Evolutionary conservation across 2,329 filamentous ascomycete genomes (phyloP).

Genomic region (Aspergillus transmontanensis): DNA sequence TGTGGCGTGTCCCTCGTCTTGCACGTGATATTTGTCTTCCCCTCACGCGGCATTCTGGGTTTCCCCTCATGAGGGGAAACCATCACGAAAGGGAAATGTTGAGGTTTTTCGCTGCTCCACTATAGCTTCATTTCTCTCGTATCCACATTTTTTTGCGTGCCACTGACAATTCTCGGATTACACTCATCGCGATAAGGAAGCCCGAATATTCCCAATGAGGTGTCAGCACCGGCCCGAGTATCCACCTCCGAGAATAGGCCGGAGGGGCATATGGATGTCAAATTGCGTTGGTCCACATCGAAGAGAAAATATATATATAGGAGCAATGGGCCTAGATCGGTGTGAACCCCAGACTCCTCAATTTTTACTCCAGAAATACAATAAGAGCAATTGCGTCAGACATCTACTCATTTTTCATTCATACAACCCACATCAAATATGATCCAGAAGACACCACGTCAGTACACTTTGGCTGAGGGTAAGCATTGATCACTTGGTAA

Average conservation of each 20-base stretch:
- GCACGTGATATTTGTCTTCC: background rate
- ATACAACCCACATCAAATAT: background rate
- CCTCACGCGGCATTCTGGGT: background rate
- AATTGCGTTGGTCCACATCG: background rate
- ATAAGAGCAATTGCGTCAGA: background rate
- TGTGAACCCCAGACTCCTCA: background rate
- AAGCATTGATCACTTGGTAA: background rate
- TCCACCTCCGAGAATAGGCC: constrained; percentile 1
- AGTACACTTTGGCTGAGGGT: constrained; percentile 2
- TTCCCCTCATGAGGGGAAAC: constrained; percentile 12
- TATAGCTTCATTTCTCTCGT: constrained; percentile 2
- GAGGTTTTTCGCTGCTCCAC: background rate
- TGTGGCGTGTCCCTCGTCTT: background rate
- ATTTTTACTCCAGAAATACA: background rate
- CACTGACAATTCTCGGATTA: background rate
- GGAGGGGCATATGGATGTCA: background rate
- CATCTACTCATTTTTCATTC: background rate
- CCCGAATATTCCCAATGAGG: background rate
- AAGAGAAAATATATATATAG: background rate
- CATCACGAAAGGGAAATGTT: background rate
- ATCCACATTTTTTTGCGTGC: background rate
- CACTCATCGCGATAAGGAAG: background rate
- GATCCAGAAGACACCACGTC: background rate
- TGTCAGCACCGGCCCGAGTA: constrained; percentile 1
- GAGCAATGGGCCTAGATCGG: background rate